A percentile compares a stretch with the other conserved stretches of the same genome.
These are phyloP conservation scores for Diaporthe citriasiana DNA, from an alignment of 2,329 filamentous ascomycete species.

Conservation along the genomic window DNA sequence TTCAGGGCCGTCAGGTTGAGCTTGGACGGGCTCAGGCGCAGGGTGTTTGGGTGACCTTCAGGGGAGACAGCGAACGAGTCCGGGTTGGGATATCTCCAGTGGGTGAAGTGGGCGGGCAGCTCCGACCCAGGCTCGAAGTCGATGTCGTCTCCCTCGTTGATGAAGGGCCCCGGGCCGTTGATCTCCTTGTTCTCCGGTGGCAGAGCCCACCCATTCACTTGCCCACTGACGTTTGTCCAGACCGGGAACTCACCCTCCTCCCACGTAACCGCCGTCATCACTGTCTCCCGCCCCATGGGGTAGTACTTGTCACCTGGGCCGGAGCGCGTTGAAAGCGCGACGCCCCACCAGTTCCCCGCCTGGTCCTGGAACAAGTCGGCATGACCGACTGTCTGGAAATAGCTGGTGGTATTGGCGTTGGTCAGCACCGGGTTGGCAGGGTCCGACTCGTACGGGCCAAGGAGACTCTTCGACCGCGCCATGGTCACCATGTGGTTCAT, in stretches of 20 bases:
- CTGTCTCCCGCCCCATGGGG: slow-evolving; percentile 60
- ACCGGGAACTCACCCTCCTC: slow-evolving; percentile 51
- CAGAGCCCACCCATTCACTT: slow-evolving; percentile 47
- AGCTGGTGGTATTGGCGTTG: slow-evolving; percentile 58
- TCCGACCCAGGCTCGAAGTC: slow-evolving; percentile 53
- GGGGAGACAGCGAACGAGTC: slow-evolving; percentile 62
- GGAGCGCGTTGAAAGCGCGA: slow-evolving; percentile 57
- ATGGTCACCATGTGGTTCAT: slow-evolving; percentile 63
- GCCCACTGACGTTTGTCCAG: slow-evolving; percentile 53
- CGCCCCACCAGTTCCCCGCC: slow-evolving; percentile 57
- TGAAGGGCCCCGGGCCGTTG: slow-evolving; percentile 46
- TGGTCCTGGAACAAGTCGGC: slow-evolving; percentile 69
- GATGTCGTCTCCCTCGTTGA: slow-evolving; percentile 48
- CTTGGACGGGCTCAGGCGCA: slow-evolving; percentile 62
- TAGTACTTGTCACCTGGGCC: slow-evolving; percentile 55
- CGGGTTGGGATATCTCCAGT: slow-evolving; percentile 67
- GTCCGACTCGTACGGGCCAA: slow-evolving; percentile 60
- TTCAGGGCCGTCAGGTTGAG: slow-evolving; percentile 69
- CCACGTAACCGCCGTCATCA: slow-evolving; percentile 58
- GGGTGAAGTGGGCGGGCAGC: slow-evolving; percentile 67
- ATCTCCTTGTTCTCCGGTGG: slow-evolving; percentile 44
- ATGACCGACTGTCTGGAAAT: slow-evolving; percentile 69
- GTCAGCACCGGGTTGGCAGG: slow-evolving; percentile 62
- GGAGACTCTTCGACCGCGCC: slow-evolving; percentile 57
- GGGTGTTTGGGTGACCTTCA: slow-evolving; percentile 55